Conservation (phyloP, 2,329 filamentous ascomycete species). For the Epichloe baconii region DNA sequence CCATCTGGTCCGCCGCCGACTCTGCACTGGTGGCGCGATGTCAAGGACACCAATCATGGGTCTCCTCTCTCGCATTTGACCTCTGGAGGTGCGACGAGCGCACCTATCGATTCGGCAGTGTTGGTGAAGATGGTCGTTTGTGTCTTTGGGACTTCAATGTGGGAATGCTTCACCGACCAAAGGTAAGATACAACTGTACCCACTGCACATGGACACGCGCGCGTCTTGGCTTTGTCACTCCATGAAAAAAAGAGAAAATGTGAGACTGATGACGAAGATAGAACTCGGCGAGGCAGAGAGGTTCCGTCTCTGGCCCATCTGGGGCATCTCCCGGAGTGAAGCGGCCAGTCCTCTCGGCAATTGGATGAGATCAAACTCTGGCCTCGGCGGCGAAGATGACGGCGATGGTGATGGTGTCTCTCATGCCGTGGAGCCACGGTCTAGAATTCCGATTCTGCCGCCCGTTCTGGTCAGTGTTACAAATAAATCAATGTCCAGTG, state of each 20-base stretch:
- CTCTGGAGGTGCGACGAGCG: slow-evolving; percentile 93
- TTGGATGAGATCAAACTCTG: slow-evolving; percentile 59
- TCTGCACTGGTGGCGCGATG: slow-evolving; percentile 78
- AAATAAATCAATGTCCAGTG: not conserved
- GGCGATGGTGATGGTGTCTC: slow-evolving; percentile 41
- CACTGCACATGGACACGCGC: not conserved
- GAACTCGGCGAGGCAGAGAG: slow-evolving; percentile 27
- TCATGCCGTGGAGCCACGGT: slow-evolving; percentile 75
- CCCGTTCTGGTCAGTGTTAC: slow-evolving; percentile 65
- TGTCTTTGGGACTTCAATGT: slow-evolving; percentile 96
- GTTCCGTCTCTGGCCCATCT: slow-evolving; percentile 39
- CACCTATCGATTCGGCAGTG: slow-evolving; percentile 91
- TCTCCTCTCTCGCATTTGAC: slow-evolving; percentile 86
- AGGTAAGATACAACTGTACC: slow-evolving; percentile 21
- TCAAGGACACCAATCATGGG: slow-evolving; percentile 92
- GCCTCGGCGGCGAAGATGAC: slow-evolving; percentile 41
- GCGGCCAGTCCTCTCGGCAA: slow-evolving; percentile 45
- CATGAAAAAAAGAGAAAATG: not conserved
- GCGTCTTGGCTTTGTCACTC: not conserved
- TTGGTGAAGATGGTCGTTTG: slow-evolving; percentile 83
- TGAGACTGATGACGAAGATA: not conserved
- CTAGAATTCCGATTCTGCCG: slow-evolving; percentile 72
- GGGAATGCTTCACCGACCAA: slow-evolving; percentile 87
- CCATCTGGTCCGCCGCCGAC: slow-evolving; percentile 86
- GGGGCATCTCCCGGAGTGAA: slow-evolving; percentile 39